Conservation (phyloP, 225 moss, liverwort and hornwort genomes). For the Straminergon stramineum region DNA sequence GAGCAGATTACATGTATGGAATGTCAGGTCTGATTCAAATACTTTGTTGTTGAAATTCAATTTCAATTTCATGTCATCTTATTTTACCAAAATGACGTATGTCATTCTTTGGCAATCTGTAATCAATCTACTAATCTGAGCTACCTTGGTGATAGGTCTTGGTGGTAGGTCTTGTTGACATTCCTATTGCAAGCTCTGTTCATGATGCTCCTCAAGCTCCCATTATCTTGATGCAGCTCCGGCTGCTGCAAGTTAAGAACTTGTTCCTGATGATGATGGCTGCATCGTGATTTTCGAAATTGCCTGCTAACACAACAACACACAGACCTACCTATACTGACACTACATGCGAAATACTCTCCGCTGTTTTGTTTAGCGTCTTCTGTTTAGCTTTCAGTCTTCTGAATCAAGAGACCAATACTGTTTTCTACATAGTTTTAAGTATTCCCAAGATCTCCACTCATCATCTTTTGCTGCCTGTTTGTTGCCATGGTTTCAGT, state of each 20-base stretch:
- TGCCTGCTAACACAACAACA: too few relatives aligned
- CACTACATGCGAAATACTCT: background rate
- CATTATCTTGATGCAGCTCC: background rate
- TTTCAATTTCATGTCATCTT: background rate
- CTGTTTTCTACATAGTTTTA: too few relatives aligned
- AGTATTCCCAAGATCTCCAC: background rate
- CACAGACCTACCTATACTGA: background rate
- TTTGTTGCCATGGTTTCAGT: background rate
- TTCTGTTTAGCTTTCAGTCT: background rate
- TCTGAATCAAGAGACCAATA: background rate
- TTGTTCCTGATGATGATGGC: background rate
- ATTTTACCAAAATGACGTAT: too few relatives aligned
- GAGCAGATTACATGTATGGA: background rate
- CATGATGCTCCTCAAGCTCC: background rate
- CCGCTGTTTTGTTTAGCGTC: background rate
- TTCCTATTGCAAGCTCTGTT: background rate
- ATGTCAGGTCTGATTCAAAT: background rate
- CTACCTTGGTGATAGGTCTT: background rate
- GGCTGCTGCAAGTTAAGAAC: background rate
- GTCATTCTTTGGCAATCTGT: background rate
- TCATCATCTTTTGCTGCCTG: background rate
- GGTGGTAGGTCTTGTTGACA: background rate
- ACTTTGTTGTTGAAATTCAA: background rate
- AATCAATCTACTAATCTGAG: background rate
- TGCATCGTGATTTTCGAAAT: background rate